Evolutionary conservation across 192 early-diverging fungal genomes (phyloP), one percentile per base, ranked within the genome.

Genomic region (Allomyces arbusculus): DNA sequence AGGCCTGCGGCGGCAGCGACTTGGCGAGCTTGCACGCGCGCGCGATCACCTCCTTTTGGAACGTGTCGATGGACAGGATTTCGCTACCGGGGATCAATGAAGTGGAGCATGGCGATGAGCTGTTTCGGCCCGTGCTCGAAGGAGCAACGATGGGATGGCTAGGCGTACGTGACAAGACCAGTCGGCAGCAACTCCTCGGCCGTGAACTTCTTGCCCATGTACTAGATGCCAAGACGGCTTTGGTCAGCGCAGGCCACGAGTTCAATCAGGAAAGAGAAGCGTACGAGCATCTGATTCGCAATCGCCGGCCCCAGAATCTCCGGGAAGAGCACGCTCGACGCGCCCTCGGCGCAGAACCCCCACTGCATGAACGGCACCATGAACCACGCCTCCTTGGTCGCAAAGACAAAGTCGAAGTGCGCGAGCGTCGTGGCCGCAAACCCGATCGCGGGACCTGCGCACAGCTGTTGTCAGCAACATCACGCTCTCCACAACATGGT

Each of bases 301-400:
- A 73, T 71, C 8, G 77, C 73, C 1, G 70, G 67, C 0, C 87
- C 87, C 68, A 89, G 78, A 24, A 85, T 82, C 22, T 83, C 70
- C 62, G 86, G 87, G 63, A 89, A 86, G 4, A 82, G 70, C 25
- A 84, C 65, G 22, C 82, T 82, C 23, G 84, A 86, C 77, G 82
- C 84, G 12, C 82, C 87, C 69, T 89, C 87, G 12, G 82, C 86
- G 65, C 84, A 86, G 66, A 87, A 84, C 16, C 55, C 85, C 43
- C 87, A 75, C 64, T 86, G 77, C 73, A 87, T 86, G 71, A 89
- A 89, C 20, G 88, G 88, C 12, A 85, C 87, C 22, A 73, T 77
- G 71, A 87, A 89, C 12, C 79, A 79, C 14, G 86, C 84, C 23
- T 82, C 71, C 43, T 81, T 80, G 12, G 78, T 72, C 0, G 82